Evolutionary conservation across 441 rosid species (phyloP).

Genomic region (Sinapis alba): DNA sequence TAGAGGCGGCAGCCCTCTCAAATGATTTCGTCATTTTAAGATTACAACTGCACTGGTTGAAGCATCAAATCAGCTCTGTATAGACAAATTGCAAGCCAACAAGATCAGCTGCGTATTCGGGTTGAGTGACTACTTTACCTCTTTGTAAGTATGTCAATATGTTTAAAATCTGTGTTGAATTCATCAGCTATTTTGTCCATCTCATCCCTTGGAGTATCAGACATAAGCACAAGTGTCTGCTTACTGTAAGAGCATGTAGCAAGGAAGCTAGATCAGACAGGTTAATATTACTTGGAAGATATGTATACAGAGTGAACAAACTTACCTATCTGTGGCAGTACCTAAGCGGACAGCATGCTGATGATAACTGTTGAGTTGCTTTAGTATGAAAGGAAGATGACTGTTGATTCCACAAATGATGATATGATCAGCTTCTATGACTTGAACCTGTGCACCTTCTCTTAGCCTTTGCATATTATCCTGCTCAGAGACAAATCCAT

Average conservation of each 20-base stretch:
- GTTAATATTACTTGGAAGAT: constrained; percentile 12
- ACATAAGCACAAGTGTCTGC: constrained; percentile 95
- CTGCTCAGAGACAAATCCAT: constrained; percentile 50
- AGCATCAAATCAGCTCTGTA: constrained; percentile 31
- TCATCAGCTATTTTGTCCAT: constrained; percentile 83
- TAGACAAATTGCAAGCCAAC: not conserved
- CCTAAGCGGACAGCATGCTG: constrained; percentile 93
- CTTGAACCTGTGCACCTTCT: constrained; percentile 98
- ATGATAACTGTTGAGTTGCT: constrained; percentile 91
- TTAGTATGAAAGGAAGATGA: constrained; percentile 75
- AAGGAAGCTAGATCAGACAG: constrained; percentile 27
- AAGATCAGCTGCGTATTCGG: not conserved
- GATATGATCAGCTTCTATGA: constrained; percentile 88
- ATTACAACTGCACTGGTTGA: constrained; percentile 77
- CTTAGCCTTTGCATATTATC: constrained; percentile 88
- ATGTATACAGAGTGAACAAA: constrained; percentile 10
- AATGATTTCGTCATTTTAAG: constrained; percentile 88
- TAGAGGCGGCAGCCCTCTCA: constrained; percentile 87
- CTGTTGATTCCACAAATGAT: constrained; percentile 87
- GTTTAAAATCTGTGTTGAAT: constrained; percentile 74
- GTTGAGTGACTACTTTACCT: constrained; percentile 48
- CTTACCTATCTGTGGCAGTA: constrained; percentile 88
- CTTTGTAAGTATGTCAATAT: constrained; percentile 88
- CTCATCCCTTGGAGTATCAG: constrained; percentile 96
- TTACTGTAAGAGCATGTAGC: constrained; percentile 51